Base-by-base conservation (phyloP, 1,284 basidiomycete species). In the Ceratobasidium sp. region DNA sequence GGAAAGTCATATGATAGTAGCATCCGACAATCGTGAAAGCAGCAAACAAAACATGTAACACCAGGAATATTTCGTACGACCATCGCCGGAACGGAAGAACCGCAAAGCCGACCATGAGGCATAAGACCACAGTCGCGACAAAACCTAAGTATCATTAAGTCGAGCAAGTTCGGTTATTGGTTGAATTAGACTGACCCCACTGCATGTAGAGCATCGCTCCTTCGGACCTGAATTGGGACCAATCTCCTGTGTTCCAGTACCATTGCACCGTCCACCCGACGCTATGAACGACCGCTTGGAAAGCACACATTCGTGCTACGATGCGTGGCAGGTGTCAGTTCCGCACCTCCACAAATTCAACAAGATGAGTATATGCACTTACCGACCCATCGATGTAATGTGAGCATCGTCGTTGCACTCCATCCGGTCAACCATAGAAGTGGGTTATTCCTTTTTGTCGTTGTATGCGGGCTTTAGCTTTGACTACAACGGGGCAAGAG, bases 1-100 rank as follows among this genome's bases (percentile, higher is more conserved):
- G 62, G 52, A 66, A 67, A 33, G 55, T 52, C 74, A 76, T 76
- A 38, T 76, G 74, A 41, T 66, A 76, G 50, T 64, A 76, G 41
- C 74, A 76, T 14, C 64, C 74, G n/a, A 50, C 48, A 33, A 76
- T 55, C 35, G 50, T 67, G n/a, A 76, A 35, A 1, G 52, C 52
- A 27, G 62, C 74, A 14, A 76, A 50, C 1, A 64, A 30, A 23
- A 76, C 59, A 44, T 76, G 74, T 3, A 76, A 27, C 23, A 76
- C 30, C 6, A 76, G 44, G 27, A 76, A 76, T 4, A 76, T 54
- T 18, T 76, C 74, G 74, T 76, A 76, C 3, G 74, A 76, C 64
- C 64, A 44, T 18, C 54, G 50, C 27, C 74, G 74, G 38, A 76
- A 44, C 7, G 74, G 74, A 18, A 64, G 64, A 5, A 50, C 64